These are phyloP conservation scores for Trypanosoma mega DNA, from an alignment of 208 protist genomes.

Conservation along the genomic window DNA sequence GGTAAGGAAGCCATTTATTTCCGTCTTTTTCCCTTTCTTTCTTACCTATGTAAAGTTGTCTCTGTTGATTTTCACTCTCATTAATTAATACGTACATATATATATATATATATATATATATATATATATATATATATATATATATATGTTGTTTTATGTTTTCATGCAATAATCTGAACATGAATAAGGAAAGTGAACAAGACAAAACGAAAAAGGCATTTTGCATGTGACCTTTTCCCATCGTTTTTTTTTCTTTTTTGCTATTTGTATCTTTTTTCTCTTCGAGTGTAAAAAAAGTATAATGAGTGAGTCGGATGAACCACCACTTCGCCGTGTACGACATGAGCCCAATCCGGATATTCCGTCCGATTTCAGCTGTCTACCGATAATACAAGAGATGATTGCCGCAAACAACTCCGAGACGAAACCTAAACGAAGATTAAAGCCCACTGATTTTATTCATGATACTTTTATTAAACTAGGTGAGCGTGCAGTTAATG, in stretches of 20 bases:
- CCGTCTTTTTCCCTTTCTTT: background rate
- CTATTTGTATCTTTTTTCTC: constrained; percentile 1
- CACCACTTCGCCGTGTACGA: constrained; percentile 18
- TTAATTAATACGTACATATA: no score
- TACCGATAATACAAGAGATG: constrained; percentile 47
- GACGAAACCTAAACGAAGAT: constrained; percentile 39
- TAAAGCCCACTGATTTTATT: constrained; percentile 57
- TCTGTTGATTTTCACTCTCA: no score
- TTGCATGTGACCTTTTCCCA: constrained; percentile 6
- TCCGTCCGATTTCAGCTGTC: constrained; percentile 31
- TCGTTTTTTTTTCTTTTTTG: constrained; percentile 6
- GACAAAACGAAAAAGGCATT: background rate
- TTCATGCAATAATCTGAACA: background rate
- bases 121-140: no score
- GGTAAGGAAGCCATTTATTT: background rate
- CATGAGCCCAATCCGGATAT: constrained; percentile 43
- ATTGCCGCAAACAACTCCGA: constrained; percentile 64
- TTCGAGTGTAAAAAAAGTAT: background rate
- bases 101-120: no score
- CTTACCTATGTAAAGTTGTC: background rate
- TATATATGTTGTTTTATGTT: no score
- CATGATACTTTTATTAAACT: constrained; percentile 61
- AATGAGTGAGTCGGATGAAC: constrained; percentile 16
- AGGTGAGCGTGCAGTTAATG: constrained; percentile 27
- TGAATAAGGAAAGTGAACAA: background rate